Evolutionary conservation across 2,329 filamentous ascomycete species (phyloP).

Genomic region (Tympanopsis confertula): DNA sequence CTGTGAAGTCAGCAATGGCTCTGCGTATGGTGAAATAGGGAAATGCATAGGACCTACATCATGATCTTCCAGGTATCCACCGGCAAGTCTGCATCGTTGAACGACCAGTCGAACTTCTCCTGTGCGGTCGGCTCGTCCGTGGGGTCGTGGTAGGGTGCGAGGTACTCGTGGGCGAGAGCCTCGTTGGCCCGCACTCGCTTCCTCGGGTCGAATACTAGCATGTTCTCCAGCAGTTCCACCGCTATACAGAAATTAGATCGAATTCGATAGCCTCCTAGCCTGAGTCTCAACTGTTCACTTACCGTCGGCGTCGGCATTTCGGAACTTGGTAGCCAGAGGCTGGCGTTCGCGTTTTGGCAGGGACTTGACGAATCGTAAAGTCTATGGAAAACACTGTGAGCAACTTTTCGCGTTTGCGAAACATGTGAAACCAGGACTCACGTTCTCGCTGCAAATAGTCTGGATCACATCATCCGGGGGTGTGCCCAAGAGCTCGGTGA

Average conservation of each 20-base stretch:
- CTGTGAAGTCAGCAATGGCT: conserved; percentile 40
- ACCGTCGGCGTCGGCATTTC: conserved; percentile 82
- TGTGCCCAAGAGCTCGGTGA: conserved; percentile 90
- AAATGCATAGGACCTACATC: conserved; percentile 61
- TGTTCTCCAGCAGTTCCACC: conserved; percentile 84
- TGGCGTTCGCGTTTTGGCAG: conserved; percentile 89
- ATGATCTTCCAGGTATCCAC: conserved; percentile 99
- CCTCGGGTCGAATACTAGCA: conserved; percentile 98
- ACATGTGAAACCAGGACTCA: no score
- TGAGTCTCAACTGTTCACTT: conserved; percentile 15
- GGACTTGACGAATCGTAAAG: conserved; percentile 91
- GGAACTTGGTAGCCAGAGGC: conserved; percentile 80
- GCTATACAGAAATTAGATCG: conserved; percentile 37
- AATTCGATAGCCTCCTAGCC: conserved; percentile 5
- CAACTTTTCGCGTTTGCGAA: no score
- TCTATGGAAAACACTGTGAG: conserved; percentile 46
- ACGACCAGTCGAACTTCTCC: conserved; percentile 99
- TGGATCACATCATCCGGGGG: conserved; percentile 97
- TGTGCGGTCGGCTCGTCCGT: conserved; percentile 90
- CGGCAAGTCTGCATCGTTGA: conserved; percentile 93
- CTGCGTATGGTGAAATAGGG: no score
- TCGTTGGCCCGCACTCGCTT: conserved; percentile 81
- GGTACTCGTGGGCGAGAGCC: conserved; percentile 82
- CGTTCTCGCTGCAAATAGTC: conserved; percentile 96
- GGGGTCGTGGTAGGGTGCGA: conserved; percentile 92